phyloP scores from a whole-genome alignment of 805 yeast genomes.

The Hanseniaspora valbyensis region DNA sequence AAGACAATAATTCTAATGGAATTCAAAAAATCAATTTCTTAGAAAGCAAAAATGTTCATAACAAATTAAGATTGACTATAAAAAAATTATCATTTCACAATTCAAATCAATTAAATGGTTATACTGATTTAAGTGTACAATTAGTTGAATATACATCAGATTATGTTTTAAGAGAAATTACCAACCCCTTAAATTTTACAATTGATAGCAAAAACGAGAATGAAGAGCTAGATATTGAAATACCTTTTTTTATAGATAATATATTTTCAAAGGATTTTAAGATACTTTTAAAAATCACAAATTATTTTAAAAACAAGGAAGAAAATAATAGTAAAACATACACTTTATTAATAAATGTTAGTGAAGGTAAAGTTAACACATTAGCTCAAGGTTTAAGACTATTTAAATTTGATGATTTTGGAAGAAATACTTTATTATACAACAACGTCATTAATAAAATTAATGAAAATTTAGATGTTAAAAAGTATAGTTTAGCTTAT shows the following conservation, averaged over 20 bases:
- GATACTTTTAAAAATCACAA: not conserved
- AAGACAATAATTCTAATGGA: not conserved
- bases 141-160: slow-evolving; percentile 1
- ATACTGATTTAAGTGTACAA: not conserved
- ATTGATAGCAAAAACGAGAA: not conserved
- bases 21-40: not conserved
- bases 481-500: not conserved
- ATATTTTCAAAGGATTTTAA: slow-evolving; percentile 9
- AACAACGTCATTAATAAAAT: slow-evolving; percentile 1
- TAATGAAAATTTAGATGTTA: not conserved
- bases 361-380: not conserved
- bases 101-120: not conserved
- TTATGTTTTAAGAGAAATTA: not conserved
- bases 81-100: not conserved
- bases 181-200: not conserved
- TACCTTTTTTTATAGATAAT: slow-evolving; percentile 2
- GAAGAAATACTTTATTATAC: not conserved
- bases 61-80: not conserved
- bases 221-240: not conserved
- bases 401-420: slow-evolving; percentile 4
- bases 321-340: not conserved
- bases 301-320: not conserved
- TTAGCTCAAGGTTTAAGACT: slow-evolving; percentile 4
- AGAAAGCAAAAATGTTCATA: not conserved
- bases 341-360: not conserved